Conservation (phyloP, 805 yeast species). For the Lipomyces mesembrius region DNA sequence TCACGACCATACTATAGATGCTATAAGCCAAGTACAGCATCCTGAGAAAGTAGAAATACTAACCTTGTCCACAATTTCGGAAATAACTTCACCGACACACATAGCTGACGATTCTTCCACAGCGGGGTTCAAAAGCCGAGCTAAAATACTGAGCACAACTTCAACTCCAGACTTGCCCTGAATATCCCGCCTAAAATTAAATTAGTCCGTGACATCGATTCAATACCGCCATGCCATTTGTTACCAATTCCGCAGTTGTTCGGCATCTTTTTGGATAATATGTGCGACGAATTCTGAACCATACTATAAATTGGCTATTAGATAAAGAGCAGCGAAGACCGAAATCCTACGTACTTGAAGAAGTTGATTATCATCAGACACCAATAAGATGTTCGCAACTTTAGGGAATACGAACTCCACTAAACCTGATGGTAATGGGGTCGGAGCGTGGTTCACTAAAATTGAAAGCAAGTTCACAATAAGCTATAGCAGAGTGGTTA, state of each 20-base stretch:
- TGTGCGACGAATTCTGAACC: constrained; percentile 76
- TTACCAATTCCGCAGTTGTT: constrained; percentile 35
- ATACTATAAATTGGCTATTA: constrained; percentile 50
- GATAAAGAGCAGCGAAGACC: not conserved
- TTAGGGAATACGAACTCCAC: constrained; percentile 34
- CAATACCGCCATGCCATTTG: not conserved
- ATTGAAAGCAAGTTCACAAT: constrained; percentile 28
- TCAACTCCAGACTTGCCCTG: constrained; percentile 55
- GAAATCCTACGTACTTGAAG: constrained; percentile 22
- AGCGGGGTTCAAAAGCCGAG: constrained; percentile 70
- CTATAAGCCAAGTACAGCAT: not conserved
- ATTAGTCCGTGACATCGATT: not conserved
- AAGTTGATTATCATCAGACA: constrained; percentile 31
- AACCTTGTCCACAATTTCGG: constrained; percentile 58
- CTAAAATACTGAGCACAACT: constrained; percentile 63
- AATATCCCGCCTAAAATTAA: constrained; percentile 4
- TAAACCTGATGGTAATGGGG: constrained; percentile 32
- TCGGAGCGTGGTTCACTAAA: constrained; percentile 33
- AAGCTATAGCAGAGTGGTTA: constrained; percentile 10
- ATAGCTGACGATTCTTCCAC: constrained; percentile 80
- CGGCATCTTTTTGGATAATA: constrained; percentile 53
- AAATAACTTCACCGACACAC: constrained; percentile 71
- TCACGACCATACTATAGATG: constrained; percentile 43
- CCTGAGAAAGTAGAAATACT: not conserved
- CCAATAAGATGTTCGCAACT: constrained; percentile 24